phyloP scores from a whole-genome alignment of 441 rosid genomes.

The Arabidopsis hybrid region DNA sequence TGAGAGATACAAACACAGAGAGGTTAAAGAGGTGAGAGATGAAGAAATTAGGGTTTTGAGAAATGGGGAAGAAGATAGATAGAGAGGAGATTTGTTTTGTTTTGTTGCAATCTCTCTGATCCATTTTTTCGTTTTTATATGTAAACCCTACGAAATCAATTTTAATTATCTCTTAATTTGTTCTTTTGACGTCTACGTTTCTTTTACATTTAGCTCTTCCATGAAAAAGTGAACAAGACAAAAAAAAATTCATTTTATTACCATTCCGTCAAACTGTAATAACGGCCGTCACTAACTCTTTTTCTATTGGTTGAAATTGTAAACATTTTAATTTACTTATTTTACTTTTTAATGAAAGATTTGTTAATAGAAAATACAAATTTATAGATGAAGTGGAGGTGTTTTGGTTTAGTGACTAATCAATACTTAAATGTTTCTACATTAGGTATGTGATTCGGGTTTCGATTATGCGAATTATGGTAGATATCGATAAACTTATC shows the following conservation, averaged over 20 bases:
- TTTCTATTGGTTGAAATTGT: no score
- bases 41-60: conserved; percentile 40
- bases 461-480: no score
- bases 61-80: conserved; percentile 37
- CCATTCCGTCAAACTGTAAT: conserved; percentile 36
- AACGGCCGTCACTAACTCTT: conserved; percentile 32
- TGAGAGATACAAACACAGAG: not conserved
- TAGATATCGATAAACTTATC: no score
- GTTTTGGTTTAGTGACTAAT: no score
- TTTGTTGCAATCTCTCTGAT: conserved; percentile 36
- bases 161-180: conserved; percentile 27
- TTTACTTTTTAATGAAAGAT: no score
- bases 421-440: no score
- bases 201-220: conserved; percentile 27
- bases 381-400: no score
- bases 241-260: conserved; percentile 33
- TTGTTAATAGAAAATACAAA: no score
- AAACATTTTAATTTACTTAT: no score
- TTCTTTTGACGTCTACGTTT: not conserved
- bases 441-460: no score
- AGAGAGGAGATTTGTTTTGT: conserved; percentile 29
- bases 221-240: not conserved
- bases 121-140: conserved; percentile 42
- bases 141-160: conserved; percentile 42
- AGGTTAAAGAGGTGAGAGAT: conserved; percentile 2